A percentile compares a stretch with the other conserved stretches of the same genome.
These are phyloP conservation scores for Fomes fomentarius DNA, from an alignment of 1,284 basidiomycete species.

Conservation along the genomic window DNA sequence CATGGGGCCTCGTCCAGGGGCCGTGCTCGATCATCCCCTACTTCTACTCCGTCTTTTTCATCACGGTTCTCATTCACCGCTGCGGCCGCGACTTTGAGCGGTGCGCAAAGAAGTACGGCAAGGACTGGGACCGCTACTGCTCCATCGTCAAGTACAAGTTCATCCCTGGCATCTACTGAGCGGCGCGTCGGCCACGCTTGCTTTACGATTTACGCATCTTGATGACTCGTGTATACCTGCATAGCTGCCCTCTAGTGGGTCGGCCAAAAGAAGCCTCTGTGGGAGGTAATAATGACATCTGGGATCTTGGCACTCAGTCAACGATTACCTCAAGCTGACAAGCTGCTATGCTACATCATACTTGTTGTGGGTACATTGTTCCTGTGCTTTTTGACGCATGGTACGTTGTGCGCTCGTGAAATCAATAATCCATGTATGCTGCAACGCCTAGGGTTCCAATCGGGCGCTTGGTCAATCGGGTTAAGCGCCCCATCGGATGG, in stretches of 20 bases:
- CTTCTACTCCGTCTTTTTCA: conserved; percentile 95
- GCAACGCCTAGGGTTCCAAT: too few relatives aligned
- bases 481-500: too few relatives aligned
- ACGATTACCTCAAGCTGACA: too few relatives aligned
- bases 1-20: conserved; percentile 91
- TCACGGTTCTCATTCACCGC: conserved; percentile 86
- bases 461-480: too few relatives aligned
- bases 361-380: too few relatives aligned
- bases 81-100: conserved; percentile 92
- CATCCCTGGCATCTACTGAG: conserved; percentile 73
- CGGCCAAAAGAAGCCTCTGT: conserved; percentile 2
- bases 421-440: too few relatives aligned
- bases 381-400: too few relatives aligned
- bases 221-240: conserved; percentile 2
- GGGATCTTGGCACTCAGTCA: too few relatives aligned
- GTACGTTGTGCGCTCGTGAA: too few relatives aligned
- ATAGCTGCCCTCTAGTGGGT: background rate
- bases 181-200: too few relatives aligned
- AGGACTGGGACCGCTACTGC: conserved; percentile 94
- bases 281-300: background rate
- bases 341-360: too few relatives aligned
- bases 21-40: conserved; percentile 88
- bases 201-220: background rate
- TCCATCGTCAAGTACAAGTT: conserved; percentile 87
- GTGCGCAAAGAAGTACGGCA: conserved; percentile 91